Base-by-base conservation (phyloP, 225 moss, liverwort and hornwort genomes). In the Neckera pumila region DNA sequence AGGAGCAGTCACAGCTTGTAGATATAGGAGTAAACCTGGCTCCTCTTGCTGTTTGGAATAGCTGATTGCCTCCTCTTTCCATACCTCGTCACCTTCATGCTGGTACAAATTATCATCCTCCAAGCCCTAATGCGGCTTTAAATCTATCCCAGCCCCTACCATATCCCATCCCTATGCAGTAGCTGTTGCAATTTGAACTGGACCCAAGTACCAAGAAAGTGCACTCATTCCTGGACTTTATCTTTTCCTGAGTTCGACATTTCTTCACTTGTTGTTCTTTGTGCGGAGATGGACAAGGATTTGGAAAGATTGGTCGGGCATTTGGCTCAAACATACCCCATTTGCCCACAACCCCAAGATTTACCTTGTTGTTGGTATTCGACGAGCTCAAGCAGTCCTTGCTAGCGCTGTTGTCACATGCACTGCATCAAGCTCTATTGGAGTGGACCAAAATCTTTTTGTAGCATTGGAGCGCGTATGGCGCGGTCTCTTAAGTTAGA, bases 261-360 rank as follows among this genome's bases (percentile, higher is more conserved):
- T 11, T 36, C 6, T 0, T 10, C 10, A 9, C 5, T 10, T 10
- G 20, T 3, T 1, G 11, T 19, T 3, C 0, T 10, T 1, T 19
- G 5, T 0, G n/a, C 3, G 0, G 3, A n/a, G 4, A 67, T n/a
- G 0, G 21, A 21, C 6, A 67, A 10, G 0, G 67, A 7, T 12
- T 67, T 67, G 0, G 67, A 67, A 21, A 22, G n/a, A 12, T 67
- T 67, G 5, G 67, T 67, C 1, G 12, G 12, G 1, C 21, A 67
- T 5, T n/a, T 67, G 6, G n/a, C n/a, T 11, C n/a, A 0, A 20
- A n/a, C 6, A 66, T 66, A n/a, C 3, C n/a, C n/a, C 7, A 66
- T 21, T 1, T 10, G 11, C 1, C 66, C 11, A 21, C n/a, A 66
- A 10, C 6, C 11, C 66, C 21, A 66, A n/a, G 20, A 66, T 10